Evolutionary conservation across 2,329 filamentous ascomycete species (phyloP).

Genomic region (Sporothrix phasma): DNA sequence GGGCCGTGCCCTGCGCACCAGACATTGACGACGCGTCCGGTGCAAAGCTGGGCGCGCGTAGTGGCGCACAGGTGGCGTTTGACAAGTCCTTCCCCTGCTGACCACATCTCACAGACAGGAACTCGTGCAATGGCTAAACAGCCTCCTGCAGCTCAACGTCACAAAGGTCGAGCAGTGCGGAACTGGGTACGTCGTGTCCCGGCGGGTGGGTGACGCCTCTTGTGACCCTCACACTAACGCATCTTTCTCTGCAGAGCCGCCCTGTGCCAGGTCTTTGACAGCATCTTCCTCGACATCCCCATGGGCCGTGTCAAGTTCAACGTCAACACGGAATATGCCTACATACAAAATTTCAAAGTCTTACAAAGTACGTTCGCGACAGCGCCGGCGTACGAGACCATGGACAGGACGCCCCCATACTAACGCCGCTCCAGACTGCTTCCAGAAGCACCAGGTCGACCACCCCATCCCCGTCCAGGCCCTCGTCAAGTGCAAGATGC

Average conservation of each 20-base stretch:
- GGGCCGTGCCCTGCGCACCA: background rate
- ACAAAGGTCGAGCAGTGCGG: slow-evolving; percentile 75
- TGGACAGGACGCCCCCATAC: too few species aligned
- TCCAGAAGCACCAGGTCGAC: slow-evolving; percentile 78
- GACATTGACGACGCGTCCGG: background rate
- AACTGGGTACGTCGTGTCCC: slow-evolving; percentile 14
- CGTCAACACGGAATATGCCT: slow-evolving; percentile 92
- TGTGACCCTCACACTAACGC: background rate
- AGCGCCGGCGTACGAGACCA: background rate
- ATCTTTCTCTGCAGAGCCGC: slow-evolving; percentile 57
- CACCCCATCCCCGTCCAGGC: slow-evolving; percentile 80
- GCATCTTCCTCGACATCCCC: slow-evolving; percentile 89
- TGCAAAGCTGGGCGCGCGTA: background rate
- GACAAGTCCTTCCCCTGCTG: background rate
- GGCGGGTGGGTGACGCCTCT: background rate
- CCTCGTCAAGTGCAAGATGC: slow-evolving; percentile 98
- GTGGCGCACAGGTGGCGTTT: background rate
- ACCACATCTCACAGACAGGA: slow-evolving; percentile 60
- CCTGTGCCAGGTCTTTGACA: slow-evolving; percentile 95
- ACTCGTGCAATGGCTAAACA: slow-evolving; percentile 92
- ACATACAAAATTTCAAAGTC: slow-evolving; percentile 97
- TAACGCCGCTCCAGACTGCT: slow-evolving; percentile 52
- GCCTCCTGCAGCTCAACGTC: slow-evolving; percentile 93
- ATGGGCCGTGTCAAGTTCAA: slow-evolving; percentile 98
- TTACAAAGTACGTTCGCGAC: slow-evolving; percentile 65